phyloP scores from a whole-genome alignment of 768 basidiomycete genomes.

The Boletales sp. region DNA sequence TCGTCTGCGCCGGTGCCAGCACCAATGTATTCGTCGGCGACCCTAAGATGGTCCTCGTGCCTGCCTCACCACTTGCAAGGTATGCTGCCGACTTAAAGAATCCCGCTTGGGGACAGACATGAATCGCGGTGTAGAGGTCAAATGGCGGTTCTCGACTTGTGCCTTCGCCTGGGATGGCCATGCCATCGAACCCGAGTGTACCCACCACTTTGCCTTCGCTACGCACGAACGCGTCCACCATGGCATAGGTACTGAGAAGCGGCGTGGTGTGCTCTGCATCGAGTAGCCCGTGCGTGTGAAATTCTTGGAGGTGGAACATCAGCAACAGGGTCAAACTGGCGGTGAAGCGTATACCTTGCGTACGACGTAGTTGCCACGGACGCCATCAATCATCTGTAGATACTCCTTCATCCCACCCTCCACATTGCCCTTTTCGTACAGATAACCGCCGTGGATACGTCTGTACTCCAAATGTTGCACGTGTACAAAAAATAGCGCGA shows the following conservation, averaged over 20 bases:
- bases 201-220: conserved; percentile 61
- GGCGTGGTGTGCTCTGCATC: conserved; percentile 97
- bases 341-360: conserved; percentile 85
- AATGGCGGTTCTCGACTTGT: conserved; percentile 78
- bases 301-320: conserved; percentile 91
- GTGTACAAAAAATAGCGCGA: conserved; percentile 81
- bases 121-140: conserved; percentile 94
- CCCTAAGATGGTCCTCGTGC: conserved; percentile 90
- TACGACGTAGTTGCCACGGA: conserved; percentile 95
- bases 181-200: conserved; percentile 16
- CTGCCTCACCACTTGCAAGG: conserved; percentile 85
- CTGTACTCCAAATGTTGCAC: conserved; percentile 79
- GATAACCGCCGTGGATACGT: conserved; percentile 91
- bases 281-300: conserved; percentile 85
- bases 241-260: conserved; percentile 95
- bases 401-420: conserved; percentile 94
- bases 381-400: conserved; percentile 80
- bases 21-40: conserved; percentile 89
- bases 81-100: conserved; percentile 96
- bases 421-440: conserved; percentile 88
- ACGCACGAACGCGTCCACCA: conserved; percentile 92
- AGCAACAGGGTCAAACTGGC: conserved; percentile 95
- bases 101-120: conserved; percentile 93
- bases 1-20: conserved; percentile 11
- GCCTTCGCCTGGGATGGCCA: conserved; percentile 31